Evolutionary conservation across 2,329 filamentous ascomycete species (phyloP).

Genomic region (Ascochyta clinopodiicola): DNA sequence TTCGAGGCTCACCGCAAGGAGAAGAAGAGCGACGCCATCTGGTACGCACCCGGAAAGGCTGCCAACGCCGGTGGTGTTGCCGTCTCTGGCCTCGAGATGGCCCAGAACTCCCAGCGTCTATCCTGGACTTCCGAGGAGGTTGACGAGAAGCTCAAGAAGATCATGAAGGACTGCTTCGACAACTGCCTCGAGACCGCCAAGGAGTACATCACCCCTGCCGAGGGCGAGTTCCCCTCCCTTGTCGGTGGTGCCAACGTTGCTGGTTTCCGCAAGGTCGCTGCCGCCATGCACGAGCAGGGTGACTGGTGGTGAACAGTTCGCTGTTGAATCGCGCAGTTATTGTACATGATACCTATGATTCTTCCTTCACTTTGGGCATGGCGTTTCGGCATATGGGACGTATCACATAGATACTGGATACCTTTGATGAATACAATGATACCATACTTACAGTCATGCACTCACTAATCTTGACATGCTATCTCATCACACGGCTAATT

Average conservation of each 20-base stretch:
- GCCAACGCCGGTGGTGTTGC: slow-evolving; percentile 98
- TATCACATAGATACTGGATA: slow-evolving; percentile 31
- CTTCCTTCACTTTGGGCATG: slow-evolving; percentile 24
- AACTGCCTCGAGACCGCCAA: slow-evolving; percentile 88
- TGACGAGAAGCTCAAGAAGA: slow-evolving; percentile 85
- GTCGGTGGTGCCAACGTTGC: slow-evolving; percentile 97
- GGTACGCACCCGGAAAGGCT: slow-evolving; percentile 96
- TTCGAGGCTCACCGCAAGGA: slow-evolving; percentile 80
- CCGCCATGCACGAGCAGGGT: slow-evolving; percentile 94
- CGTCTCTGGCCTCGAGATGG: slow-evolving; percentile 98
- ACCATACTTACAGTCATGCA: not conserved
- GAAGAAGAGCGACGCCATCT: slow-evolving; percentile 76
- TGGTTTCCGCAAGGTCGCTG: slow-evolving; percentile 94
- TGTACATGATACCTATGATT: slow-evolving; percentile 39
- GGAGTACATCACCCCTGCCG: slow-evolving; percentile 79
- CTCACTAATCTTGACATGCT: no score
- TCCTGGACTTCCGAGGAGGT: slow-evolving; percentile 90
- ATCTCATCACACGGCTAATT: no score
- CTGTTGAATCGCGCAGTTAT: slow-evolving; percentile 17
- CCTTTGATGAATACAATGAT: slow-evolving; percentile 26
- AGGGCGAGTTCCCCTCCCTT: slow-evolving; percentile 86
- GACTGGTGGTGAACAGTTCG: slow-evolving; percentile 73
- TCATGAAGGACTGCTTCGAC: slow-evolving; percentile 94
- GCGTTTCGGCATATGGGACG: slow-evolving; percentile 24
- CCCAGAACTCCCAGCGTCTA: slow-evolving; percentile 90